Evolutionary conservation across 345 rosid genomes (phyloP).

Genomic region (Schrenkiella parvula): DNA sequence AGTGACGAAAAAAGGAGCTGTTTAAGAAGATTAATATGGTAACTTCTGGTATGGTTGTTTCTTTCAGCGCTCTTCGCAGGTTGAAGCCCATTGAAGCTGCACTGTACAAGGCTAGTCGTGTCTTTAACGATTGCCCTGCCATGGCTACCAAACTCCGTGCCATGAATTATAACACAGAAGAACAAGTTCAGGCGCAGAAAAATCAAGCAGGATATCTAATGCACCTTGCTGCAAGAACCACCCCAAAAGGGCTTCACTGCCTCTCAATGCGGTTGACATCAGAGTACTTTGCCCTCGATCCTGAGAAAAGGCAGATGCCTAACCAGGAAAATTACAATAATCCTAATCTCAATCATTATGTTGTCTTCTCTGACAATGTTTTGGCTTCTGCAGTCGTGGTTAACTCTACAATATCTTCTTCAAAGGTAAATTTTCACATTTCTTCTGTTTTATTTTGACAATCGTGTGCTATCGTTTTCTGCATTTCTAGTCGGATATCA

Average conservation of each 20-base stretch:
- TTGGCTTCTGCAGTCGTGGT: constrained; percentile 86
- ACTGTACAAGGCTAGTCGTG: constrained; percentile 53
- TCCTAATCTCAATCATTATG: constrained; percentile 64
- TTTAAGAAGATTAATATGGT: constrained; percentile 10
- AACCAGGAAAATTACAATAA: constrained; percentile 51
- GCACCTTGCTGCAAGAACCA: constrained; percentile 84
- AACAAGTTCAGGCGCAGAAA: constrained; percentile 63
- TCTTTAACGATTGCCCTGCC: constrained; percentile 60
- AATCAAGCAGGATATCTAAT: constrained; percentile 61
- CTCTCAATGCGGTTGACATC: constrained; percentile 84
- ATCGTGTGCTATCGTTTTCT: not conserved
- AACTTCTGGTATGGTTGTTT: constrained; percentile 18
- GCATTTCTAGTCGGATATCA: not conserved
- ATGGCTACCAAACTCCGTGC: constrained; percentile 72
- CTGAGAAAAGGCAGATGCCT: constrained; percentile 68
- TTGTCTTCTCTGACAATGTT: constrained; percentile 81
- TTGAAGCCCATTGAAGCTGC: constrained; percentile 56
- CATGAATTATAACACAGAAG: constrained; percentile 70
- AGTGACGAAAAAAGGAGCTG: not conserved
- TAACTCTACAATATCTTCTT: constrained; percentile 64
- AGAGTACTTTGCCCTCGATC: constrained; percentile 58
- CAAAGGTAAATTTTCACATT: constrained; percentile 46
- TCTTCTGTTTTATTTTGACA: not conserved
- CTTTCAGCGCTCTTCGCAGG: constrained; percentile 64
- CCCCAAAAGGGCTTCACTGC: constrained; percentile 94